Conservation (phyloP, 108 stramenopile species). For the Nitzschia sp. region DNA sequence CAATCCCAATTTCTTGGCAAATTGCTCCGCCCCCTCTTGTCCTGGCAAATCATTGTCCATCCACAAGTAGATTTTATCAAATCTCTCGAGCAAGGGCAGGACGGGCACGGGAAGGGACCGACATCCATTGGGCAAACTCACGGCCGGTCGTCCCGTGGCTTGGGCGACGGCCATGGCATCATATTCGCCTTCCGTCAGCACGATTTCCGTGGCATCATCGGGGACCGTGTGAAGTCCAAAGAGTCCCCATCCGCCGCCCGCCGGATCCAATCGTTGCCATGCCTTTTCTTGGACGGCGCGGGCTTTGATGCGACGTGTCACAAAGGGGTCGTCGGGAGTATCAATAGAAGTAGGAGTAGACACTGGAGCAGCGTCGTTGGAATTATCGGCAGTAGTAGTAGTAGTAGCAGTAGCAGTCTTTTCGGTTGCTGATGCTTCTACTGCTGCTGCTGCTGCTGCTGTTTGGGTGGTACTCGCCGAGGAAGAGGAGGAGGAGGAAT, state of each 20-base stretch:
- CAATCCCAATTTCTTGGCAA: conserved; percentile 88
- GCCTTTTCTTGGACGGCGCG: conserved; percentile 80
- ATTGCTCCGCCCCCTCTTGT: conserved; percentile 83
- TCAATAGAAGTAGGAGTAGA: conserved; percentile 13
- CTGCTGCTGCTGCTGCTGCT: conserved; percentile 2
- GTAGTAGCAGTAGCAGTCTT: neutral
- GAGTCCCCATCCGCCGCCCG: conserved; percentile 92
- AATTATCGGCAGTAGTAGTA: neutral
- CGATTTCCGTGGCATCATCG: conserved; percentile 63
- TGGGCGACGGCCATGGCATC: conserved; percentile 99
- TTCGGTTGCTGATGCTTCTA: neutral
- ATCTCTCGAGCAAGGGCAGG: conserved; percentile 89
- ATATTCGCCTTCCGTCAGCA: conserved; percentile 97
- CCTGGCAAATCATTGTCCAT: conserved; percentile 96
- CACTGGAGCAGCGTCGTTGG: neutral
- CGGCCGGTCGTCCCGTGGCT: conserved; percentile 82
- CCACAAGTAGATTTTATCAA: conserved; percentile 92
- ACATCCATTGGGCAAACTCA: conserved; percentile 93
- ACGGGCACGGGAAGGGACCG: conserved; percentile 86
- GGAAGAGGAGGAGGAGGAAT: neutral
- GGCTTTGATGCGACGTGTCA: conserved; percentile 81
- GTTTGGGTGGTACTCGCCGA: neutral
- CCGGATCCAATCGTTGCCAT: conserved; percentile 80
- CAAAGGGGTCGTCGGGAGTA: conserved; percentile 32
- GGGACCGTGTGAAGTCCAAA: conserved; percentile 96